Base-by-base conservation (phyloP, 116 monocot genomes). In the Trichopus zeylanicus region DNA sequence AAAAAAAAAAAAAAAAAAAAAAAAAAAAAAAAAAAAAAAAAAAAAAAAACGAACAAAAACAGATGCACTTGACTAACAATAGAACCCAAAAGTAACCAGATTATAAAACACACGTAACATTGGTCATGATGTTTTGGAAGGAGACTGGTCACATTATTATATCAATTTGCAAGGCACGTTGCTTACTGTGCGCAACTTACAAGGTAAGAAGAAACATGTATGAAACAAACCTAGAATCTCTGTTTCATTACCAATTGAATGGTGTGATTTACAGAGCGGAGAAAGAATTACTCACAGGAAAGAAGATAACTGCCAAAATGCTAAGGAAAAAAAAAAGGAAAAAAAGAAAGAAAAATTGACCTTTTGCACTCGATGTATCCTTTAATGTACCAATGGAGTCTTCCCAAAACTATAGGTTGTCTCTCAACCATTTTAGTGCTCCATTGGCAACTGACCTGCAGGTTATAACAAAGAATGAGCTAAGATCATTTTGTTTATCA, bases 361-460 rank as follows among this genome's bases (percentile, higher is more conserved):
- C 30, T 31, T 56, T 4, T 56, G 56, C 21, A 2, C 48, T n/a
- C n/a, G 21, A 25, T 51, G 24, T 51, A 55, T 55, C 54, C 27
- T 59, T 2, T n/a, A 7, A 3, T 38, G 28, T 46, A 18, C n/a
- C n/a, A 42, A 5, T 42, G n/a, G 34, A 48, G 65, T 33, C 29
- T 11, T 0, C 7, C 24, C 19, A 0, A 29, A 55, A 26, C 63
- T 80, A 95, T 21, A 84, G 78, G 51, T 90, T 90, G 71, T 86
- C 89, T 46, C 79, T 87, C 51, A 90, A 61, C 95, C 95, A 95
- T 64, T 90, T 95, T 18, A 84, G 62, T 48, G 75, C 79, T 34
- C 95, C 95, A 51, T 74, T 84, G 23, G 81, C 78, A 73, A 79
- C 72, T n/a, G 86, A 78, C 72, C 95, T 95, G 81, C 64, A 80